Conservation (phyloP, 495 filamentous ascomycete genomes). For the Neurospora tetrasperma region DNA sequence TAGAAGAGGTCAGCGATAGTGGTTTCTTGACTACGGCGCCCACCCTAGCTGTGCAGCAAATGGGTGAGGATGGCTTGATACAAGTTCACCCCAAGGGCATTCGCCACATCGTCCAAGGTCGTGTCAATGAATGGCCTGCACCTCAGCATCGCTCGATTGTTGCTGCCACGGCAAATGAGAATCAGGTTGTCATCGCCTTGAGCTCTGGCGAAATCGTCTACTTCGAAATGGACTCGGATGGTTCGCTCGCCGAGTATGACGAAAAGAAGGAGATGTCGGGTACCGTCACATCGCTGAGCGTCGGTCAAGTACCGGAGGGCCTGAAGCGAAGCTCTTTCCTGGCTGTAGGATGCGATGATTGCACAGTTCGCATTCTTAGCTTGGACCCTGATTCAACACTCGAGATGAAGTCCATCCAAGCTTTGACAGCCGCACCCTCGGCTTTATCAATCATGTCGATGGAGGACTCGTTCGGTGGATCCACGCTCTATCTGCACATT, state of each 20-base stretch:
- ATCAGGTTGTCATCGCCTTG: slow-evolving; percentile 85
- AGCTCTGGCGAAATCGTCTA: slow-evolving; percentile 95
- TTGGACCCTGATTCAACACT: slow-evolving; percentile 83
- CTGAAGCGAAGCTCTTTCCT: slow-evolving; percentile 76
- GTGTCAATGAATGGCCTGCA: slow-evolving; percentile 88
- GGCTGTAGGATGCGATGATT: slow-evolving; percentile 94
- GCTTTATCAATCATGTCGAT: slow-evolving; percentile 88
- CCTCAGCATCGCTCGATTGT: slow-evolving; percentile 92
- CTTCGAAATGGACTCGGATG: slow-evolving; percentile 92
- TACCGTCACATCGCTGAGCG: slow-evolving; percentile 85
- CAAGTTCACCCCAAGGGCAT: slow-evolving; percentile 96
- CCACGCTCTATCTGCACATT: slow-evolving; percentile 85
- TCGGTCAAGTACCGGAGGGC: slow-evolving; percentile 90
- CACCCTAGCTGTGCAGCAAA: slow-evolving; percentile 84
- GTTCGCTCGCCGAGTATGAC: slow-evolving; percentile 83
- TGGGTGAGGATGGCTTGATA: slow-evolving; percentile 84
- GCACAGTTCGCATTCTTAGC: slow-evolving; percentile 84
- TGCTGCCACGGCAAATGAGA: slow-evolving; percentile 87
- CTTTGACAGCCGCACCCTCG: slow-evolving; percentile 79
- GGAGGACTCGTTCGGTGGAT: slow-evolving; percentile 71
- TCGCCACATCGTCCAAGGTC: slow-evolving; percentile 72
- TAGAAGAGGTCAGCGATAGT: slow-evolving; percentile 88
- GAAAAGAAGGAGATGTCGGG: slow-evolving; percentile 92
- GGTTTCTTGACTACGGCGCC: slow-evolving; percentile 80
- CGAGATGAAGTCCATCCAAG: slow-evolving; percentile 88